Base-by-base conservation (phyloP, 208 protist genomes). In the Leptomonas seymouri region DNA sequence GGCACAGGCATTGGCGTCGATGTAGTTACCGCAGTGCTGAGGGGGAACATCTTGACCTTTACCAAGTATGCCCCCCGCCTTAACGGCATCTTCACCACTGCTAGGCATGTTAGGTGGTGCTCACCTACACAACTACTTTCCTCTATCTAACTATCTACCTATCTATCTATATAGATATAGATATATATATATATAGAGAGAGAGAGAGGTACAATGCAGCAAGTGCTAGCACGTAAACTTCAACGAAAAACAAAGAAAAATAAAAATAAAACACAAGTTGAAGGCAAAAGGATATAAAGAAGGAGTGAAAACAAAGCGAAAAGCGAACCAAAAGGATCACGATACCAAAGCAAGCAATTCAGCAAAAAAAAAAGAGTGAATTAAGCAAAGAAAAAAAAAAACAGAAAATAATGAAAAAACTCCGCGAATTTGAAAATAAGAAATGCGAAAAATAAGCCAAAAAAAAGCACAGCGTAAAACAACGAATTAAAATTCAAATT, bases 211-310 rank as follows among this genome's bases (percentile, higher is more conserved):
- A 34, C n/a, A 36, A 21, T 21, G n/a, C 28, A 55, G 6, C 12
- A 56, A 42, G 34, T 34, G 65, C n/a, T 39, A 48, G 49, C 55
- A 63, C 34, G 34, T 39, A 9, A 12, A 39, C 34, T 39, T 39
- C 7, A 55, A 54, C 18, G 42, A 59, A 62, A 67, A 5, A 61
- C 57, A 66, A 55, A 79, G 67, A 54, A 72, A 39, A 16, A 49
- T 21, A 41, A 61, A 12, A 11, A 41, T 8, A 30, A n/a, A n/a
- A n/a, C n/a, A n/a, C n/a, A n/a, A n/a, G n/a, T n/a, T n/a, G n/a
- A n/a, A n/a, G n/a, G n/a, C n/a, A n/a, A n/a, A n/a, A n/a, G n/a
- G n/a, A n/a, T n/a, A n/a, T n/a, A n/a, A n/a, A n/a, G n/a, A 42
- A 50, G 50, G 45, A 65, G 16, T 11, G 25, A 27, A 54, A 20